These are phyloP conservation scores for Starmerella apis DNA, from an alignment of 805 yeast genomes.

Conservation along the genomic window DNA sequence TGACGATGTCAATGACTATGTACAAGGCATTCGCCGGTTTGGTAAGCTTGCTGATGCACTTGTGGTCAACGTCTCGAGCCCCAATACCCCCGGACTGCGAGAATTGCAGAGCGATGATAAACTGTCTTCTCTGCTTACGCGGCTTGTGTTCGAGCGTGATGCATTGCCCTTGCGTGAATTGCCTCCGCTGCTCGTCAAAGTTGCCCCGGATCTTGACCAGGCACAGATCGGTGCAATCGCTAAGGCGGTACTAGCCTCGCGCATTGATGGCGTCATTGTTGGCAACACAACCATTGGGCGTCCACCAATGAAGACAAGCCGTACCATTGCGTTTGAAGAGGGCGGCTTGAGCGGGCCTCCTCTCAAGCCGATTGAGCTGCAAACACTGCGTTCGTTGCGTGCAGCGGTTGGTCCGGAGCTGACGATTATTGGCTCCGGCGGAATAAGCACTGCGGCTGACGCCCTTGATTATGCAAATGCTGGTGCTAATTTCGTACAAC, in stretches of 20 bases:
- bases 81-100: slow-evolving; percentile 92
- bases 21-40: slow-evolving; percentile 69
- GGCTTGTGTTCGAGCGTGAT: slow-evolving; percentile 64
- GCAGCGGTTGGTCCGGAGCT: slow-evolving; percentile 65
- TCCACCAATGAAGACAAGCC: slow-evolving; percentile 52
- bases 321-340: slow-evolving; percentile 33
- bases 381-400: slow-evolving; percentile 60
- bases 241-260: slow-evolving; percentile 59
- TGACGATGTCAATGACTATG: slow-evolving; percentile 79
- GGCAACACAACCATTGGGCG: slow-evolving; percentile 87
- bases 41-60: slow-evolving; percentile 81
- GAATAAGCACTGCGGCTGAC: slow-evolving; percentile 76
- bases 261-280: slow-evolving; percentile 82
- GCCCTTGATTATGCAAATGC: slow-evolving; percentile 86
- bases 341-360: slow-evolving; percentile 96
- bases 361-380: slow-evolving; percentile 63
- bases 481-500: slow-evolving; percentile 81
- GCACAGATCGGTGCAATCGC: slow-evolving; percentile 76
- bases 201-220: slow-evolving; percentile 86
- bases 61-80: slow-evolving; percentile 86
- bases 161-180: slow-evolving; percentile 36
- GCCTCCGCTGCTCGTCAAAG: slow-evolving; percentile 81
- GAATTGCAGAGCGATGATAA: slow-evolving; percentile 70
- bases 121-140: slow-evolving; percentile 52
- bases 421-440: slow-evolving; percentile 88